These are phyloP conservation scores for Starmerella apicola DNA, from an alignment of 805 yeast species.

Conservation along the genomic window DNA sequence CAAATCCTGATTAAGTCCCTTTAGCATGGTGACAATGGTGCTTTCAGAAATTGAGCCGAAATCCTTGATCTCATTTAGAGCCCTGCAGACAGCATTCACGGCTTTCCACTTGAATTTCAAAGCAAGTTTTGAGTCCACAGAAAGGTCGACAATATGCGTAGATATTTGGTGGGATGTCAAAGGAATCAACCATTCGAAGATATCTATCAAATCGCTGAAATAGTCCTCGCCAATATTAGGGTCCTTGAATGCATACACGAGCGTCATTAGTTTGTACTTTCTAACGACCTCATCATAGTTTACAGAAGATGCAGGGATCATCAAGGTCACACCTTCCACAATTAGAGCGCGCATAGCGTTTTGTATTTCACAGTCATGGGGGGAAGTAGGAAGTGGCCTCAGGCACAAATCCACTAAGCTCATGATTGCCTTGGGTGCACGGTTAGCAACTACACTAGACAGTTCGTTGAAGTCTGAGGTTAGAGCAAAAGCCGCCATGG, in stretches of 20 bases:
- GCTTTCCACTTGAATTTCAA: no score
- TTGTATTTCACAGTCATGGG: neutral
- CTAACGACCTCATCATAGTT: neutral
- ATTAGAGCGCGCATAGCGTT: neutral
- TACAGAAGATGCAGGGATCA: neutral
- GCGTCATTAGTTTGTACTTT: conserved; percentile 2
- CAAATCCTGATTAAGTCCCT: no score
- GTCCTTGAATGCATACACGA: conserved; percentile 1
- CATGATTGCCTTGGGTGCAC: conserved; percentile 8
- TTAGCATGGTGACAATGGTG: no score
- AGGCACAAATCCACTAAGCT: conserved; percentile 8
- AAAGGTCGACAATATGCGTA: no score
- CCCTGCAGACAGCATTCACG: no score
- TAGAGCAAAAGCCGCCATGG: conserved; percentile 5
- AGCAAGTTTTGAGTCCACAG: no score
- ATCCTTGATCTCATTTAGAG: no score
- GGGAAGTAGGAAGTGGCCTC: neutral
- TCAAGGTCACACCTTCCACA: conserved; percentile 4
- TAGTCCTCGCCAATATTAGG: neutral
- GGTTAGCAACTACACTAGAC: neutral
- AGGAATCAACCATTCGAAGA: no score
- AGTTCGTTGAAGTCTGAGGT: conserved; percentile 2
- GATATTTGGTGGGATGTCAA: no score
- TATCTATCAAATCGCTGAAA: neutral
- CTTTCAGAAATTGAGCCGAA: no score